Evolutionary conservation across 306 rosid genomes (phyloP).

Genomic region (Abrus pulchellus): DNA sequence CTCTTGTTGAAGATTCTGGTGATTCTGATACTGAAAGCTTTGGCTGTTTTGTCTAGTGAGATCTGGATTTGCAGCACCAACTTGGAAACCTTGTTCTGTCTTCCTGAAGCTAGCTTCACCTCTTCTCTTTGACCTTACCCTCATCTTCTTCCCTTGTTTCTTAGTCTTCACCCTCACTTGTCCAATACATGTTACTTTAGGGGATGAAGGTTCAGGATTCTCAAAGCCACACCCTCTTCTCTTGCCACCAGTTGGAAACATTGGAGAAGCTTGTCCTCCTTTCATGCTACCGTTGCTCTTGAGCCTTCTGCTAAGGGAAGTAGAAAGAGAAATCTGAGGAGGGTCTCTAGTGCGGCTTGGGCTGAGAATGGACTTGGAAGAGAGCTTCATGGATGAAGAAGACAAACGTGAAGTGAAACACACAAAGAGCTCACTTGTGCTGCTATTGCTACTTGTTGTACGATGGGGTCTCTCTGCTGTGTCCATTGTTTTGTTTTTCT

Average conservation of each 20-base stretch:
- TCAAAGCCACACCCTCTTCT: conserved; percentile 75
- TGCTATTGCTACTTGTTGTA: conserved; percentile 47
- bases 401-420: conserved; percentile 86
- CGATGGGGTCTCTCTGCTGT: conserved; percentile 60
- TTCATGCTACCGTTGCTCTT: conserved; percentile 82
- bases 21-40: conserved; percentile 54
- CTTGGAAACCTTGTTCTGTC: conserved; percentile 38
- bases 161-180: conserved; percentile 93
- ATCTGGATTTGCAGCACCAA: conserved; percentile 46
- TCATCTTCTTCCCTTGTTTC: conserved; percentile 88
- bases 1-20: conserved; percentile 60
- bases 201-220: conserved; percentile 96
- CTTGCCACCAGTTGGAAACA: conserved; percentile 78
- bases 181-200: conserved; percentile 94
- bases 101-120: conserved; percentile 78
- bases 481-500: conserved; percentile 52
- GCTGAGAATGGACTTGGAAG: conserved; percentile 84
- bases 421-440: conserved; percentile 75
- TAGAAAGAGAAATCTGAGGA: conserved; percentile 80
- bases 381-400: conserved; percentile 82
- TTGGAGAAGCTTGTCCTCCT: conserved; percentile 91
- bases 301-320: conserved; percentile 83
- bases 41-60: conserved; percentile 56
- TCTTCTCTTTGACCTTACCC: conserved; percentile 72
- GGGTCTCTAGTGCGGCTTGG: conserved; percentile 78